phyloP scores from a whole-genome alignment of 768 basidiomycete genomes.

The Termitomyces sp. region DNA sequence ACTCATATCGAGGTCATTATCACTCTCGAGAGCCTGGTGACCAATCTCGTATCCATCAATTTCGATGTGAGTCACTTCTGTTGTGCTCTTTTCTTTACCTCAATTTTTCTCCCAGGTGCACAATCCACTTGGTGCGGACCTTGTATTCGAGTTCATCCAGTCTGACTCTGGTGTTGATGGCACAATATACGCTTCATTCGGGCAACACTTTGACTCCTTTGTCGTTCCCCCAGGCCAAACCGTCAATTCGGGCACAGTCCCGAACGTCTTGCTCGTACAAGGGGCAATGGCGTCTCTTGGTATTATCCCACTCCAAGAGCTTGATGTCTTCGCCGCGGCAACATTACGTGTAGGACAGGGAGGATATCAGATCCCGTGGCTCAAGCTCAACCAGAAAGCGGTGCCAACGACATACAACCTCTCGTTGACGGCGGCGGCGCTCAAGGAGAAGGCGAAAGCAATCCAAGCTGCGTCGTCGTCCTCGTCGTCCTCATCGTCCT shows the following conservation, averaged over 20 bases:
- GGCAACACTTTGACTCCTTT: constrained; percentile 48
- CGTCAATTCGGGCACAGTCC: constrained; percentile 55
- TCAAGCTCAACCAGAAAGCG: constrained; percentile 47
- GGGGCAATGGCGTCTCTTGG: constrained; percentile 52
- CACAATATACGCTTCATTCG: constrained; percentile 53
- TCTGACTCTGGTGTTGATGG: constrained; percentile 49
- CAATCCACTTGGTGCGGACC: constrained; percentile 55
- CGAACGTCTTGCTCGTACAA: constrained; percentile 52
- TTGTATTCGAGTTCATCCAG: constrained; percentile 55
- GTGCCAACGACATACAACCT: constrained; percentile 49
- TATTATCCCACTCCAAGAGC: constrained; percentile 48
- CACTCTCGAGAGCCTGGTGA: constrained; percentile 40
- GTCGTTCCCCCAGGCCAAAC: constrained; percentile 52
- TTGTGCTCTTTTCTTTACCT: neutral
- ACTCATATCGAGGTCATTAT: constrained; percentile 52
- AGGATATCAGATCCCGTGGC: constrained; percentile 64
- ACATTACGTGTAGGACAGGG: constrained; percentile 44
- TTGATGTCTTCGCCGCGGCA: constrained; percentile 49
- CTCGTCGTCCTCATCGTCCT: neutral
- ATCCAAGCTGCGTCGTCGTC: constrained; percentile 4
- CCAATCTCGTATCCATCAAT: constrained; percentile 47
- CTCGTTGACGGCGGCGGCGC: constrained; percentile 14
- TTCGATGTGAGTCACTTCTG: constrained; percentile 43
- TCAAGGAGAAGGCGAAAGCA: constrained; percentile 20
- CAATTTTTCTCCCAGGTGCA: constrained; percentile 26